Percentiles rank a stretch among this genome's conserved stretches.
Evolutionary conservation across 768 basidiomycete genomes (phyloP).

Genomic region (Russula sp.): DNA sequence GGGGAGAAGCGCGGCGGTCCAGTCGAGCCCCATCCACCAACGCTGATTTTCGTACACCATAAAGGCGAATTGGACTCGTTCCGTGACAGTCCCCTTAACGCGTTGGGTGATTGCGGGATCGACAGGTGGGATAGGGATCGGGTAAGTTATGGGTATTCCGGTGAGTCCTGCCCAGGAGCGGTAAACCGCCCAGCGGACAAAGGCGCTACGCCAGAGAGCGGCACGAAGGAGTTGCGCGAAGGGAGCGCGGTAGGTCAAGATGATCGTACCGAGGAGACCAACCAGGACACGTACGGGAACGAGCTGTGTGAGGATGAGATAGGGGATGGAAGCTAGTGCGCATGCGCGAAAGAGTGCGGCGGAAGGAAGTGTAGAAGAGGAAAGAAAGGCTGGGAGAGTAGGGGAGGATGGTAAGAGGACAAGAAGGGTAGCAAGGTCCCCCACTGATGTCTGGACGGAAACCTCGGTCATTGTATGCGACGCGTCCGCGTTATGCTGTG

Average conservation of each 20-base stretch:
- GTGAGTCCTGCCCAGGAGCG: constrained; percentile 50
- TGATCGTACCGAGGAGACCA: constrained; percentile 54
- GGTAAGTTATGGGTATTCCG: constrained; percentile 50
- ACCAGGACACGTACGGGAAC: constrained; percentile 61
- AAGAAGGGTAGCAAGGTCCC: constrained; percentile 66
- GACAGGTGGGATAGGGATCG: constrained; percentile 37
- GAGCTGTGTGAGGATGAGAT: constrained; percentile 60
- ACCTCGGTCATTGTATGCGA: constrained; percentile 51
- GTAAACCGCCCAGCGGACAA: constrained; percentile 63
- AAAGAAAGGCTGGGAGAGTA: constrained; percentile 33
- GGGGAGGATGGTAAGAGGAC: constrained; percentile 50
- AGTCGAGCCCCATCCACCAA: constrained; percentile 98
- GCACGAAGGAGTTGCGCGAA: constrained; percentile 57
- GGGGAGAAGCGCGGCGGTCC: constrained; percentile 89
- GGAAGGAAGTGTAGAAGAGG: constrained; percentile 36
- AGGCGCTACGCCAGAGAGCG: constrained; percentile 60
- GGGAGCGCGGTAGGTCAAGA: constrained; percentile 64
- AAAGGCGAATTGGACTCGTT: constrained; percentile 68
- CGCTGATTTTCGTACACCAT: constrained; percentile 93
- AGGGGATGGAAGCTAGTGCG: constrained; percentile 59
- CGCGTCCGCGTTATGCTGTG: not conserved
- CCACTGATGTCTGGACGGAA: constrained; percentile 51
- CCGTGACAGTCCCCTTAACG: constrained; percentile 6
- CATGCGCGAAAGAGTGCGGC: constrained; percentile 52
- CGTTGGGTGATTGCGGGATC: constrained; percentile 30